These are phyloP conservation scores for Alternaria brassicicola DNA, from an alignment of 2,329 filamentous ascomycete genomes.

Conservation along the genomic window DNA sequence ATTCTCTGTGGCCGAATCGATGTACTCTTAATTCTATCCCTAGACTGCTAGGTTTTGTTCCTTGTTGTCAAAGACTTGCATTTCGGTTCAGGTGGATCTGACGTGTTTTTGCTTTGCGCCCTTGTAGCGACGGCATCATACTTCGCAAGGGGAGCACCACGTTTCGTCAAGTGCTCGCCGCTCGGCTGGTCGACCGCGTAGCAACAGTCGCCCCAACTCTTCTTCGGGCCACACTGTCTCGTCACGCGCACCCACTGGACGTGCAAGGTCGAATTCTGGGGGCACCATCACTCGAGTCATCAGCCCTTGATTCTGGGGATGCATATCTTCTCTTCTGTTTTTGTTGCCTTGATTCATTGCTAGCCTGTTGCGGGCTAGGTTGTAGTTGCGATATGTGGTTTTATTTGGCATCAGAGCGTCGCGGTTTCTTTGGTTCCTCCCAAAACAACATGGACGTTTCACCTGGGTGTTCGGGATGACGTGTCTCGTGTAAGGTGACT, in stretches of 20 bases:
- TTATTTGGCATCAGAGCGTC: slow-evolving; percentile 24
- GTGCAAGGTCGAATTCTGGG: slow-evolving; percentile 42
- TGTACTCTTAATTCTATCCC: slow-evolving; percentile 52
- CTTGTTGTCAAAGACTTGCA: slow-evolving; percentile 43
- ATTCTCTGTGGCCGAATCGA: slow-evolving; percentile 49
- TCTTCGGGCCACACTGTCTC: slow-evolving; percentile 38
- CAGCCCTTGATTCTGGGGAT: slow-evolving; percentile 4
- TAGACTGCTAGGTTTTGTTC: slow-evolving; percentile 44
- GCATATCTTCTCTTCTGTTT: slow-evolving; percentile 4
- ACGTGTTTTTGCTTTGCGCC: slow-evolving; percentile 48
- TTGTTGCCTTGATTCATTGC: slow-evolving; percentile 9
- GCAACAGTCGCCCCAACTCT: slow-evolving; percentile 50
- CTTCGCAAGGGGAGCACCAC: slow-evolving; percentile 46
- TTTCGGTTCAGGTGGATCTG: slow-evolving; percentile 48
- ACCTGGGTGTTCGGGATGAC: slow-evolving; percentile 24
- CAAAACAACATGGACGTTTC: slow-evolving; percentile 33
- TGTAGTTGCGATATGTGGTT: slow-evolving; percentile 21
- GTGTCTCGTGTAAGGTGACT: slow-evolving; percentile 6
- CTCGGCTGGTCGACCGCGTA: slow-evolving; percentile 45
- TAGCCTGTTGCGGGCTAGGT: slow-evolving; percentile 17
- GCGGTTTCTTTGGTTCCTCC: slow-evolving; percentile 18
- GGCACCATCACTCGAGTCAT: slow-evolving; percentile 37
- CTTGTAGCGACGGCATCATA: slow-evolving; percentile 48
- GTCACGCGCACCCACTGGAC: slow-evolving; percentile 35
- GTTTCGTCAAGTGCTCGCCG: slow-evolving; percentile 40